Percentiles rank a stretch among this genome's conserved stretches.
phyloP scores from a whole-genome alignment of 208 protist genomes.

The Acanthamoeba polyphaga region DNA sequence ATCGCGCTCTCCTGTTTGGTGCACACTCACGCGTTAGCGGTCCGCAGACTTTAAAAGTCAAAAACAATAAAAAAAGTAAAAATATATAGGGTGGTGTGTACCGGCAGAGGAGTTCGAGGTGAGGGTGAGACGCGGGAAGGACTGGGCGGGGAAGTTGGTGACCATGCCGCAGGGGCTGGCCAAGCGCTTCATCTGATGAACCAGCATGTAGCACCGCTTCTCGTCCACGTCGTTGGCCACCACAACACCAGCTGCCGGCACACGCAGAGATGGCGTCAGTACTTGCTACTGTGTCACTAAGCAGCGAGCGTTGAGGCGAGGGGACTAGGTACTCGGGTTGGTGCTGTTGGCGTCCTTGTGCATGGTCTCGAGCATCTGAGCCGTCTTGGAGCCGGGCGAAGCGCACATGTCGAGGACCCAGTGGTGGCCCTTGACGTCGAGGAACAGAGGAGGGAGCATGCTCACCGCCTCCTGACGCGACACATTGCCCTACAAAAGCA shows the following conservation, averaged over 20 bases:
- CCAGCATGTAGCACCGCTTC: slow-evolving; percentile 90
- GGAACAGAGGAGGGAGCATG: slow-evolving; percentile 92
- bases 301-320: not conserved
- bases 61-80: not conserved
- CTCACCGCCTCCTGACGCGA: slow-evolving; percentile 89
- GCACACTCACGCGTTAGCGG: too few species aligned
- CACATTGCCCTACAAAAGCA: slow-evolving; percentile 24
- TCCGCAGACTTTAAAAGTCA: not conserved
- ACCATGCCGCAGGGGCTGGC: slow-evolving; percentile 85
- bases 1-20: not conserved
- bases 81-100: not conserved
- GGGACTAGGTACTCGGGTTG: not conserved
- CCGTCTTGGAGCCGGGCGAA: slow-evolving; percentile 93
- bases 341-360: slow-evolving; percentile 70
- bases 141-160: slow-evolving; percentile 88
- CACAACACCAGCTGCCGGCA: slow-evolving; percentile 81
- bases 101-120: slow-evolving; percentile 29
- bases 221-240: slow-evolving; percentile 92
- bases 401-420: slow-evolving; percentile 93
- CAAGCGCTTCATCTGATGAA: slow-evolving; percentile 79
- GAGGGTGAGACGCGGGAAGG: slow-evolving; percentile 78
- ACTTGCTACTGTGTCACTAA: too few species aligned
- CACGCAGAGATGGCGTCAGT: not conserved
- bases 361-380: slow-evolving; percentile 90
- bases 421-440: slow-evolving; percentile 88